Conservation (phyloP, 1,284 basidiomycete genomes). For the Leccinum subspadiceum region DNA sequence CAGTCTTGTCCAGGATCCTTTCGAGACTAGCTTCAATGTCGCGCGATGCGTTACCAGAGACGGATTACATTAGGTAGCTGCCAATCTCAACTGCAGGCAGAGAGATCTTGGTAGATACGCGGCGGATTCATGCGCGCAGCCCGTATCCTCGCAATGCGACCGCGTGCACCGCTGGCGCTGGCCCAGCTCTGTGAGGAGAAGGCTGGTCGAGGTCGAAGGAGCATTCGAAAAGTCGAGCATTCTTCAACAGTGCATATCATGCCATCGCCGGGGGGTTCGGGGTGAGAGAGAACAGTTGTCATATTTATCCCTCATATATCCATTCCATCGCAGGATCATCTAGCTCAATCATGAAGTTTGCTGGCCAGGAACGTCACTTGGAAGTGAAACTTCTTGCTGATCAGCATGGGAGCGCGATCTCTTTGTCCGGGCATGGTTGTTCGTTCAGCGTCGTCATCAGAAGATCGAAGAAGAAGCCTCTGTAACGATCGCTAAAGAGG, state of each 20-base stretch:
- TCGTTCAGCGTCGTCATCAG: slow-evolving; percentile 98
- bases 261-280: slow-evolving; percentile 94
- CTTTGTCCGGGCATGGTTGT: slow-evolving; percentile 98
- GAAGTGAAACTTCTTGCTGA: slow-evolving; percentile 99
- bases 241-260: slow-evolving; percentile 92
- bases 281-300: slow-evolving; percentile 49
- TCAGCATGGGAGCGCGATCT: slow-evolving; percentile 99
- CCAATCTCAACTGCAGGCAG: neutral
- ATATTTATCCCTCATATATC: slow-evolving; percentile 17
- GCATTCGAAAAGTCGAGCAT: slow-evolving; percentile 90
- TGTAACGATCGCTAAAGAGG: slow-evolving; percentile 92
- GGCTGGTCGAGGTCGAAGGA: slow-evolving; percentile 82
- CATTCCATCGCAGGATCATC: slow-evolving; percentile 74
- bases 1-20: slow-evolving; percentile 75
- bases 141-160: slow-evolving; percentile 75
- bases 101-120: slow-evolving; percentile 67
- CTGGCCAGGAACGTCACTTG: slow-evolving; percentile 94
- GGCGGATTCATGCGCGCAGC: slow-evolving; percentile 98
- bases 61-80: slow-evolving; percentile 82
- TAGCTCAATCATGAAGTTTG: slow-evolving; percentile 99
- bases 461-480: slow-evolving; percentile 99
- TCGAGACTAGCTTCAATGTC: slow-evolving; percentile 94
- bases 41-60: slow-evolving; percentile 95
- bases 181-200: slow-evolving; percentile 64
- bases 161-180: slow-evolving; percentile 76